These are phyloP conservation scores for Neurospora terricola DNA, from an alignment of 495 filamentous ascomycete genomes.

Conservation along the genomic window DNA sequence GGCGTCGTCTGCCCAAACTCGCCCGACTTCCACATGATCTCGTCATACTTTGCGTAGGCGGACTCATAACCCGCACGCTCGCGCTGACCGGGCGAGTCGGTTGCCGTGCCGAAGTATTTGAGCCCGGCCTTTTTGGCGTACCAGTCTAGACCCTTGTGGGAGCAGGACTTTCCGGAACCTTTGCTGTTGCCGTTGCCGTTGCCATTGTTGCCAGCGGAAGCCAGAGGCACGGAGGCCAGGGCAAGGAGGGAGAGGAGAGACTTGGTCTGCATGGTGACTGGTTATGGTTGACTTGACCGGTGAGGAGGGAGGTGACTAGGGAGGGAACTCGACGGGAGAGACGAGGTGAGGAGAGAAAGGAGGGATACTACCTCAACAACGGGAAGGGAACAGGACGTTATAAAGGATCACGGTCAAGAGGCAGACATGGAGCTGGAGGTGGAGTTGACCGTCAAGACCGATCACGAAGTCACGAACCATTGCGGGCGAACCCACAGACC, in stretches of 20 bases:
- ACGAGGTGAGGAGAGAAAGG: not conserved
- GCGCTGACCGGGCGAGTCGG: conserved; percentile 31
- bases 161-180: not conserved
- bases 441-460: not conserved
- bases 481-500: not conserved
- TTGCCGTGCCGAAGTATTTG: conserved; percentile 41
- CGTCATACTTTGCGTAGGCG: conserved; percentile 19
- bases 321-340: not conserved
- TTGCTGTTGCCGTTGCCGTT: conserved; percentile 1
- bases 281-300: not conserved
- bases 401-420: not conserved
- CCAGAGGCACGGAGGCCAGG: conserved; percentile 6
- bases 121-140: conserved; percentile 31
- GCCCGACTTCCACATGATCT: conserved; percentile 27
- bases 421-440: not conserved
- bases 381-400: not conserved
- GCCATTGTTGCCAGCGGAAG: conserved; percentile 1
- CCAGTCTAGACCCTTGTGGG: conserved; percentile 16
- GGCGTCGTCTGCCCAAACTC: conserved; percentile 45
- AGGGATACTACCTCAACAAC: not conserved
- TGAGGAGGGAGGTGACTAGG: not conserved
- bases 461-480: not conserved
- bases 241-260: conserved; percentile 2
- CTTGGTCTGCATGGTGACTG: not conserved
- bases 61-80: conserved; percentile 22